Evolutionary conservation across 2,329 filamentous ascomycete species (phyloP), one percentile per base, ranked within the genome.

Genomic region (Diaporthe velutina): DNA sequence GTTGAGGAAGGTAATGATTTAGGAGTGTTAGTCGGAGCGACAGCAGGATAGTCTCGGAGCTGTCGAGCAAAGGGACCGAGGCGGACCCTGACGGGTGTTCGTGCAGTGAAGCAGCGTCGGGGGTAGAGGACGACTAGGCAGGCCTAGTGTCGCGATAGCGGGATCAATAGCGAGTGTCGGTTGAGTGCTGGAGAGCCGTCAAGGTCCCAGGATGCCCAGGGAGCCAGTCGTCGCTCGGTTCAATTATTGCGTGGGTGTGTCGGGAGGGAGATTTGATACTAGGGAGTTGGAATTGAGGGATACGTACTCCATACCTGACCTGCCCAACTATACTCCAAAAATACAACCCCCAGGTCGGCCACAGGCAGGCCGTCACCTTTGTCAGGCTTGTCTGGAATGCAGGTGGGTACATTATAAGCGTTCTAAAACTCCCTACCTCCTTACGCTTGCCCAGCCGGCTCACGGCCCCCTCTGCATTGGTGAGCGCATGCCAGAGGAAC

Each of bases 71-170:
- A 72, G 57, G 57, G 57, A 64, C 52, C n/a, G 55, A 54, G 50
- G 33, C 25, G 33, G 54, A 48, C 48, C 42, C 70, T 38, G 17
- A 48, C 7, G 30, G 33, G 70, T 38, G 54, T 61, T 52, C 30
- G 54, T 40, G 35, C 42, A 52, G 45, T 33, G 30, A 52, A 19
- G 42, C 55, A 42, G 55, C 33, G 57, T 71, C n/a, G 25, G 28
- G 55, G n/a, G 17, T 22, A 40, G 33, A 30, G 57, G 13, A 38
- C 33, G 64, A 28, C 64, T 52, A 68, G 64, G n/a, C 48, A 22
- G 48, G 38, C 45, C 5, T 64, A 72, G 70, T 72, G 70, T 64
- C 45, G 70, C 57, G 70, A 64, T 72, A 72, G 70, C 70, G 70
- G 70, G 45, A 40, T 45, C 45, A 72, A 25, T 45, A 54, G 55